phyloP scores from a whole-genome alignment of 2,329 filamentous ascomycete species.

The Neobulgaria alba region DNA sequence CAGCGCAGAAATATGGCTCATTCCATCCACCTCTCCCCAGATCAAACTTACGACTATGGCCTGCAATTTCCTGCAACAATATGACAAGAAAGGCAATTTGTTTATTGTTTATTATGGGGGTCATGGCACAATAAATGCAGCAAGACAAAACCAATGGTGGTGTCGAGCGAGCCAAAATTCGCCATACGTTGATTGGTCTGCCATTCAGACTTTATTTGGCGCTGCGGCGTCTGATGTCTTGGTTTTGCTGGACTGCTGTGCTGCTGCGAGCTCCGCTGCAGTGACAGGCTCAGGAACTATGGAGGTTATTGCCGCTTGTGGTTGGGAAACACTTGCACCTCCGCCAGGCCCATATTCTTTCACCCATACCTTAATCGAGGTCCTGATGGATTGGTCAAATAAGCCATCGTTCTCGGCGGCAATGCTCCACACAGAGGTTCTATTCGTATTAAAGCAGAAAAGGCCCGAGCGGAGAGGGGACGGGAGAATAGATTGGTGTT shows the following conservation, averaged over 20 bases:
- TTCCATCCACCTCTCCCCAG: slow-evolving; percentile 49
- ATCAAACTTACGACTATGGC: slow-evolving; percentile 36
- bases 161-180: slow-evolving; percentile 3
- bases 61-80: slow-evolving; percentile 47
- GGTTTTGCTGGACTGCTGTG: slow-evolving; percentile 15
- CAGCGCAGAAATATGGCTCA: slow-evolving; percentile 48
- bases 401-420: slow-evolving; percentile 46
- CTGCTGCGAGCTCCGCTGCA: slow-evolving; percentile 49
- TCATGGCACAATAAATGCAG: slow-evolving; percentile 49
- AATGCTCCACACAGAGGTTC: slow-evolving; percentile 52
- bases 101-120: slow-evolving; percentile 53
- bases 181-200: slow-evolving; percentile 40
- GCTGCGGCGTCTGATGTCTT: slow-evolving; percentile 10
- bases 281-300: slow-evolving; percentile 50
- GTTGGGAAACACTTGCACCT: slow-evolving; percentile 53
- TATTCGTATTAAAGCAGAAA: slow-evolving; percentile 52
- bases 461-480: slow-evolving; percentile 45
- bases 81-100: slow-evolving; percentile 46
- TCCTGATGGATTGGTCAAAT: slow-evolving; percentile 47
- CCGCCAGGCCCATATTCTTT: slow-evolving; percentile 52
- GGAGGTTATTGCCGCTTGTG: slow-evolving; percentile 53
- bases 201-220: slow-evolving; percentile 37
- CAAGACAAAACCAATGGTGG: slow-evolving; percentile 12
- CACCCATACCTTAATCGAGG: slow-evolving; percentile 50
- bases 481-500: slow-evolving; percentile 48